A percentile compares a stretch with the other conserved stretches of the same genome.
These are phyloP conservation scores for Solanum ossicruentum DNA, from an alignment of 257 asterid species.

Conservation along the genomic window DNA sequence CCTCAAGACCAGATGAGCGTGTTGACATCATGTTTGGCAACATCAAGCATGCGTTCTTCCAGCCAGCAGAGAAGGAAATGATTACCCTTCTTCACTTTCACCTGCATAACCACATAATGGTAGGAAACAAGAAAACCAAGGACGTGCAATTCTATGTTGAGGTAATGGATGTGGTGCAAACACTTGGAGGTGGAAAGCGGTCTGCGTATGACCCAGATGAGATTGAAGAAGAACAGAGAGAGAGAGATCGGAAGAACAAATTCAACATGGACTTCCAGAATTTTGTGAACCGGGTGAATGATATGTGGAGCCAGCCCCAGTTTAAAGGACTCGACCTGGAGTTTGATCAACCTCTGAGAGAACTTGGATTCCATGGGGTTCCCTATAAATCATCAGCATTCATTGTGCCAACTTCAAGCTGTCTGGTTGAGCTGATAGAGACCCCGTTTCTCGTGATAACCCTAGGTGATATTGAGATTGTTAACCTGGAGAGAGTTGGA, in stretches of 20 bases:
- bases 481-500: constrained; percentile 16
- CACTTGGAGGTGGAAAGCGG: constrained; percentile 15
- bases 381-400: constrained; percentile 13
- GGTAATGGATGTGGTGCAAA: constrained; percentile 18
- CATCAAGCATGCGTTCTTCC: constrained; percentile 19
- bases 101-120: constrained; percentile 24
- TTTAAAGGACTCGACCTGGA: constrained; percentile 15
- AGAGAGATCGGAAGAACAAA: constrained; percentile 11
- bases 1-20: constrained; percentile 11
- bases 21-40: constrained; percentile 18
- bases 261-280: constrained; percentile 11
- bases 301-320: constrained; percentile 16
- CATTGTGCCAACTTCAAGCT: constrained; percentile 12
- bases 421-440: constrained; percentile 17
- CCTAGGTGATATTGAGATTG: constrained; percentile 16
- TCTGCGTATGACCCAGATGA: constrained; percentile 22
- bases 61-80: constrained; percentile 23
- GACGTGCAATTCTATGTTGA: constrained; percentile 28
- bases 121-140: constrained; percentile 25
- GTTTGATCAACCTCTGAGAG: constrained; percentile 18
- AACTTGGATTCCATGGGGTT: constrained; percentile 21
- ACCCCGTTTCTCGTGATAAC: constrained; percentile 11
- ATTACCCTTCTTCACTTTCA: constrained; percentile 19
- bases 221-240: constrained; percentile 17
- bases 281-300: constrained; percentile 15